phyloP scores from a whole-genome alignment of 768 basidiomycete genomes.

The Tylopilus subfusipes region DNA sequence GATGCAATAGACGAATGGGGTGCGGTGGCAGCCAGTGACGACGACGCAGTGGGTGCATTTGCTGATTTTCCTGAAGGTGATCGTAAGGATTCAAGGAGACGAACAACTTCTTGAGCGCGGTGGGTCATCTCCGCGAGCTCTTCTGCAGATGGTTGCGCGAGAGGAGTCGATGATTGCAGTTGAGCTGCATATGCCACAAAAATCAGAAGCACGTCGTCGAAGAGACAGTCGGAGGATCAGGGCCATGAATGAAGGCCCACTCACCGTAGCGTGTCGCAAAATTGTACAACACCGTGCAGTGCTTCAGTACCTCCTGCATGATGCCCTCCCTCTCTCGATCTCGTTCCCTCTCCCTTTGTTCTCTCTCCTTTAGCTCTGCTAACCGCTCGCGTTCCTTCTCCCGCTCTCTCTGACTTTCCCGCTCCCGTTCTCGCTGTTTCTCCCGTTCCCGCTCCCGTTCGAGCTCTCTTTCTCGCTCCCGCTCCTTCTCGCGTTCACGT shows the following conservation, averaged over 20 bases:
- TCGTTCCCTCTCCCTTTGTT: constrained; percentile 24
- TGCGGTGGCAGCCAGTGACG: constrained; percentile 9
- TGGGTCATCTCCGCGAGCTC: constrained; percentile 71
- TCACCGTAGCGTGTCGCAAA: constrained; percentile 70
- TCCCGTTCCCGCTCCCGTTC: constrained; percentile 20
- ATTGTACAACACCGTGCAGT: constrained; percentile 56
- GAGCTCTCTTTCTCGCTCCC: constrained; percentile 15
- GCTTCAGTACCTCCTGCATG: constrained; percentile 34
- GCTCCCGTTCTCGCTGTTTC: constrained; percentile 19
- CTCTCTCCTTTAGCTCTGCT: constrained; percentile 21
- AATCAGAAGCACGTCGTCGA: constrained; percentile 1
- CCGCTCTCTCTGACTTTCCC: constrained; percentile 21
- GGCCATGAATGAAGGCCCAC: constrained; percentile 8
- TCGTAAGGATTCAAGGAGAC: constrained; percentile 50
- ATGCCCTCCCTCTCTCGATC: constrained; percentile 21
- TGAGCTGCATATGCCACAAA: constrained; percentile 21
- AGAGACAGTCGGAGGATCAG: not conserved
- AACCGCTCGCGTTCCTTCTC: constrained; percentile 24
- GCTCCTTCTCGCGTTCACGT: constrained; percentile 16
- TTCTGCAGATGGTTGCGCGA: constrained; percentile 47
- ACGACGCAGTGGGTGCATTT: constrained; percentile 8
- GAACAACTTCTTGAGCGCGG: constrained; percentile 62
- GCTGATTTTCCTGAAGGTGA: constrained; percentile 22
- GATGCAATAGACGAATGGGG: constrained; percentile 20
- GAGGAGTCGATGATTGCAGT: constrained; percentile 42